Base-by-base conservation (phyloP, 1,284 basidiomycete genomes). In the Prillingera fragicola region DNA sequence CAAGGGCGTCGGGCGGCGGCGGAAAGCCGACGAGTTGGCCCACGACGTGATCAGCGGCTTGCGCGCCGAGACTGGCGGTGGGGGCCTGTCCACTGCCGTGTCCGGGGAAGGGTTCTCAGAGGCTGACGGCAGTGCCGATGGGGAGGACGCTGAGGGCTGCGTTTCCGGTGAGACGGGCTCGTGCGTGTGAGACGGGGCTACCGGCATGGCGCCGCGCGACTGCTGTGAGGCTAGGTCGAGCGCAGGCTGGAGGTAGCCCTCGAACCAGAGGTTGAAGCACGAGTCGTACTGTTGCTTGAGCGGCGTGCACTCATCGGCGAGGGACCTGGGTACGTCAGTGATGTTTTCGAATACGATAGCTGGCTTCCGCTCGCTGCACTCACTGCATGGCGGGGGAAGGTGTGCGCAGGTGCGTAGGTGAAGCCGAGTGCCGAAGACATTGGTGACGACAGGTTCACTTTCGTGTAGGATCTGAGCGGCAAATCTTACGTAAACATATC, bases 221-320 rank as follows among this genome's bases (percentile, higher is more conserved):
- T 35, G 23, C 8, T 25, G 26, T 10, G 39, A 35, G 5, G 52
- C 48, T 8, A 27, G 45, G 33, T 66, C 62, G 5, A 69, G 56
- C 22, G 65, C 67, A 0, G 87, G 87, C 61, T 88, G 84, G 25
- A 96, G 80, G 65, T 95, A 96, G 18, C 87, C 87, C 65, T 91
- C 88, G 62, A 96, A 91, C 92, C 91, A 96, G 7, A 83, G 80
- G 64, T 95, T 94, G 75, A 96, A 96, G 75, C 92, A 96, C 0
- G 83, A 74, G 69, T 96, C 91, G 68, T 95, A 96, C 48, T 80
- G 76, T 51, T 84, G 81, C 67, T 96, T 96, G 44, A 91, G 77
- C 1, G 85, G 84, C 4, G 91, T 95, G 71, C 92, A 96, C 72
- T 83, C 78, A 12, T 45, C 45, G 4, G 45, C 41, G 18, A 55